Percentiles rank a stretch among this genome's conserved stretches.
Evolutionary conservation across 768 basidiomycete species (phyloP).

Genomic region (Collybia sordida): DNA sequence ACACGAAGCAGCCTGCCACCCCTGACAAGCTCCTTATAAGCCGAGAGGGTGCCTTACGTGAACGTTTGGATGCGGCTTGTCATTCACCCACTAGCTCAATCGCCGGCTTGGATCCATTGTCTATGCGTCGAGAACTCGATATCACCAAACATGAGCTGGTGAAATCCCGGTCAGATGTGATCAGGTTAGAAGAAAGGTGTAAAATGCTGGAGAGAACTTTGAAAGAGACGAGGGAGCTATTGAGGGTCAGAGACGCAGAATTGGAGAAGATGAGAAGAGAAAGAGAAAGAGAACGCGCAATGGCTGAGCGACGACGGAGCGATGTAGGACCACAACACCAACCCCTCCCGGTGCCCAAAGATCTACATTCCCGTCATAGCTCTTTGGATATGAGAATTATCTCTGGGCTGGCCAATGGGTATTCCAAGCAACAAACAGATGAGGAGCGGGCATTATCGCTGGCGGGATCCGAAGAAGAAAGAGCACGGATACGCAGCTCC

Average conservation of each 20-base stretch:
- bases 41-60: slow-evolving; percentile 46
- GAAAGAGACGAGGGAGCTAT: slow-evolving; percentile 60
- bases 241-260: slow-evolving; percentile 60
- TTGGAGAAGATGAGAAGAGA: slow-evolving; percentile 50
- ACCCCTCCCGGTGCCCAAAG: slow-evolving; percentile 9
- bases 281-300: slow-evolving; percentile 31
- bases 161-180: slow-evolving; percentile 51
- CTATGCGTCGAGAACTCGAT: slow-evolving; percentile 60
- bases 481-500: slow-evolving; percentile 53
- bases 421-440: slow-evolving; percentile 11
- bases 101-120: slow-evolving; percentile 36
- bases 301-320: slow-evolving; percentile 29
- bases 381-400: slow-evolving; percentile 32
- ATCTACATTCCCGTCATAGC: slow-evolving; percentile 19
- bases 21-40: slow-evolving; percentile 33
- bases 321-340: slow-evolving; percentile 25
- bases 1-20: slow-evolving; percentile 25
- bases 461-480: slow-evolving; percentile 45
- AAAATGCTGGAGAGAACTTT: slow-evolving; percentile 61
- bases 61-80: slow-evolving; percentile 48
- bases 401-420: slow-evolving; percentile 18
- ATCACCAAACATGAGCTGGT: slow-evolving; percentile 53
- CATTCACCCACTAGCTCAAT: slow-evolving; percentile 41
- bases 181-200: slow-evolving; percentile 61
- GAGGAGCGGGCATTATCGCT: slow-evolving; percentile 13